Evolutionary conservation across 2,329 filamentous ascomycete species (phyloP).

Genomic region (Teratosphaeria epicoccoides): DNA sequence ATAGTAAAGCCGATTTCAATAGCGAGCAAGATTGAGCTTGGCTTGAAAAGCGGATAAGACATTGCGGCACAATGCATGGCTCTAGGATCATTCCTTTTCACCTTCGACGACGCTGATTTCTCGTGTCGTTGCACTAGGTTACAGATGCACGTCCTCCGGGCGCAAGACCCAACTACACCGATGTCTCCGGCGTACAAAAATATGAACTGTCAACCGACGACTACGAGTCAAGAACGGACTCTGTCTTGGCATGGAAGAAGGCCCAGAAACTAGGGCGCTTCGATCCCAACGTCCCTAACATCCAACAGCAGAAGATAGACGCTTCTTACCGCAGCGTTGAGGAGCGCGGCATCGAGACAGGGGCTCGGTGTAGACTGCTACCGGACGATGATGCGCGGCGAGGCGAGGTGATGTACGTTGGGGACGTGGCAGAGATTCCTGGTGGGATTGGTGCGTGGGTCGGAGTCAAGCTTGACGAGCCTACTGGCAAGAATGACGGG

Average conservation of each 20-base stretch:
- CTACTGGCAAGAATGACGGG: conserved; percentile 74
- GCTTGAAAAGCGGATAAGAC: background rate
- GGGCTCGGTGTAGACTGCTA: conserved; percentile 36
- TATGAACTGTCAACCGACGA: conserved; percentile 77
- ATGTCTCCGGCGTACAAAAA: conserved; percentile 73
- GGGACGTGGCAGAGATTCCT: conserved; percentile 64
- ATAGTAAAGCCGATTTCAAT: background rate
- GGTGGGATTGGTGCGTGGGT: conserved; percentile 54
- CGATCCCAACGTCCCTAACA: conserved; percentile 68
- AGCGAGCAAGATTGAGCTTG: background rate
- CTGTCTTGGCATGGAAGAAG: conserved; percentile 91
- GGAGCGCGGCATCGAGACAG: conserved; percentile 43
- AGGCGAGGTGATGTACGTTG: conserved; percentile 61
- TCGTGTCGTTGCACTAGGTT: conserved; percentile 44
- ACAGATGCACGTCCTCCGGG: conserved; percentile 66
- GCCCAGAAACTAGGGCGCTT: conserved; percentile 92
- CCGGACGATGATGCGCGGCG: conserved; percentile 51
- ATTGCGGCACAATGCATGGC: background rate
- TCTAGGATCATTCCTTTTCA: background rate
- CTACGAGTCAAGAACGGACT: conserved; percentile 78
- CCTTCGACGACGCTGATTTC: background rate
- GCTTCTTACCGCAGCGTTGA: conserved; percentile 60
- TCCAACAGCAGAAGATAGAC: conserved; percentile 61
- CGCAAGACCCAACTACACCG: conserved; percentile 68
- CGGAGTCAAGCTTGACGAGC: conserved; percentile 63